These are phyloP conservation scores for Melocanna baccifera DNA, from an alignment of 176 grass and related monocot species.

Conservation along the genomic window DNA sequence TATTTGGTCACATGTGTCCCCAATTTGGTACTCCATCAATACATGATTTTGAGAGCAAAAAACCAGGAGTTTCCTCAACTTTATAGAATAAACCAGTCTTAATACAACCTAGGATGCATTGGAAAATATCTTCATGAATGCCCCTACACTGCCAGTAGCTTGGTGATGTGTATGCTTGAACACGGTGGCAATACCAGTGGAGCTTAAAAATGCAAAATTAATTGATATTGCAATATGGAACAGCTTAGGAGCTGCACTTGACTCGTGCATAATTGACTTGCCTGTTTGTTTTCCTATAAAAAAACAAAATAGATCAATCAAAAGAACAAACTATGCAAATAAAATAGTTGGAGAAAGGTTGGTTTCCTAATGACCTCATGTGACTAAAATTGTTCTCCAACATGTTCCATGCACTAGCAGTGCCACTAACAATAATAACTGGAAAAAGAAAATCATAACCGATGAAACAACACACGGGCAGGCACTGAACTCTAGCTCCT, in stretches of 20 bases:
- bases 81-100: not conserved
- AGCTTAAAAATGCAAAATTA: not conserved
- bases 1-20: not conserved
- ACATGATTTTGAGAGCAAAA: not conserved
- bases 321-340: not conserved
- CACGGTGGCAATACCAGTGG: not conserved
- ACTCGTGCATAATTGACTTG: constrained; percentile 35
- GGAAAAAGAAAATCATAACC: not conserved
- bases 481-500: not conserved
- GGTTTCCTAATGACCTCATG: constrained; percentile 20
- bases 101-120: not conserved
- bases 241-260: constrained; percentile 36
- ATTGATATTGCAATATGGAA: not conserved
- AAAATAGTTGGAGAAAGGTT: constrained; percentile 17
- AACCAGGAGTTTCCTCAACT: not conserved
- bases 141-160: not conserved
- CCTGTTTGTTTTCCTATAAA: constrained; percentile 17
- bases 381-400: constrained; percentile 5
- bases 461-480: not conserved
- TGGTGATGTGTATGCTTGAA: not conserved
- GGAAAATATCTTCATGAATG: not conserved
- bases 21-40: not conserved
- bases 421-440: not conserved
- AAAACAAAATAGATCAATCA: not conserved
- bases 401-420: constrained; percentile 22